These are phyloP conservation scores for Plasmodium ovale DNA, from an alignment of 169 alveolate species.

Conservation along the genomic window DNA sequence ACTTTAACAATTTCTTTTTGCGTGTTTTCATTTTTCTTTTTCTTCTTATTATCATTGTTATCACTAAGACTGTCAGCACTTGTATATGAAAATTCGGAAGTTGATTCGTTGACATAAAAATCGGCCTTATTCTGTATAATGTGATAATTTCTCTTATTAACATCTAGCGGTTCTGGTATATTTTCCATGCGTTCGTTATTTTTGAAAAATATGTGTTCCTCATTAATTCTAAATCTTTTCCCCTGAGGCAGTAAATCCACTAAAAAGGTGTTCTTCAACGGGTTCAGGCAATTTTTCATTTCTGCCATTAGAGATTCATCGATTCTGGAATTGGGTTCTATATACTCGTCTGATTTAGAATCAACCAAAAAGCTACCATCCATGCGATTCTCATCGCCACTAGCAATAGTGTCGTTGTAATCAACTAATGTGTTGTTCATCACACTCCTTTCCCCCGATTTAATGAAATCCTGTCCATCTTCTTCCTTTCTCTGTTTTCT, in stretches of 20 bases:
- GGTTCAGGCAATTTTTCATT: constrained; percentile 70
- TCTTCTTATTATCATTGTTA: constrained; percentile 30
- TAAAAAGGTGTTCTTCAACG: constrained; percentile 66
- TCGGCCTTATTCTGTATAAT: constrained; percentile 71
- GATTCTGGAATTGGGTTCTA: constrained; percentile 17
- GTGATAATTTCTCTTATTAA: constrained; percentile 64
- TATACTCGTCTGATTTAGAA: constrained; percentile 8
- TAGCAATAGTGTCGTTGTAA: background rate
- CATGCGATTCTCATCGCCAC: background rate
- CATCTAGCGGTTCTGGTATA: constrained; percentile 76
- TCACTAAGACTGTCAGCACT: constrained; percentile 66
- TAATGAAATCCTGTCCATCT: background rate
- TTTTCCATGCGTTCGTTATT: constrained; percentile 75
- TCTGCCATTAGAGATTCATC: constrained; percentile 64
- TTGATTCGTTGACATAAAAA: constrained; percentile 44
- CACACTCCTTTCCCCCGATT: background rate
- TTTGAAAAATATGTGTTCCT: constrained; percentile 65
- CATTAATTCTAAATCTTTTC: constrained; percentile 71
- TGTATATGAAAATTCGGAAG: constrained; percentile 74
- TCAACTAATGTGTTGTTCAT: background rate
- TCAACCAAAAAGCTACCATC: background rate
- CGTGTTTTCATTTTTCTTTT: constrained; percentile 40
- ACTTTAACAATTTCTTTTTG: constrained; percentile 72
- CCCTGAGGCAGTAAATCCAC: constrained; percentile 76
- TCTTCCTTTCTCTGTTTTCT: too few relatives aligned